Conservation (phyloP, 2,329 filamentous ascomycete species). For the Colletotrichum sp. region DNA sequence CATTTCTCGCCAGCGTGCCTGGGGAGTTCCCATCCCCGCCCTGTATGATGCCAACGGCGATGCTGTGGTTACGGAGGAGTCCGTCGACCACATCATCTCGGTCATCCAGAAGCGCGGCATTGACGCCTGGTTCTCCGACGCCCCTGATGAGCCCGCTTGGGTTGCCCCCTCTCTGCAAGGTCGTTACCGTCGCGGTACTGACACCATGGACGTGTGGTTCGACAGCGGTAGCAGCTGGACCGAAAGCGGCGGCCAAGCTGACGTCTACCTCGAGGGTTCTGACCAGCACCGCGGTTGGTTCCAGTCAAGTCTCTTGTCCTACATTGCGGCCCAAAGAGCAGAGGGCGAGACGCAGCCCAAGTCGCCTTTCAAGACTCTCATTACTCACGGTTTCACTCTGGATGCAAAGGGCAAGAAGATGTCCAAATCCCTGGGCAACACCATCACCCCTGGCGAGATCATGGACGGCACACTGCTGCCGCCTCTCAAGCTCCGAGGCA, state of each 20-base stretch:
- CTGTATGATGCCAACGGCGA: conserved; percentile 77
- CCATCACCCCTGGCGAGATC: conserved; percentile 80
- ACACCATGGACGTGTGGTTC: conserved; percentile 99
- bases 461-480: conserved; percentile 83
- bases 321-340: conserved; percentile 68
- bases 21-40: conserved; percentile 96
- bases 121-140: conserved; percentile 95
- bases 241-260: conserved; percentile 63
- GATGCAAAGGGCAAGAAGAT: conserved; percentile 94
- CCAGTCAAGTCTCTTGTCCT: conserved; percentile 91
- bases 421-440: conserved; percentile 96
- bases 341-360: conserved; percentile 30
- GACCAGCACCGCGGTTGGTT: conserved; percentile 99
- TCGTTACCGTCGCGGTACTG: conserved; percentile 75
- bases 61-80: conserved; percentile 79
- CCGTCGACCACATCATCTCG: conserved; percentile 83
- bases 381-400: conserved; percentile 94
- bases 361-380: conserved; percentile 84
- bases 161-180: conserved; percentile 67
- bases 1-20: conserved; percentile 92
- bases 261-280: conserved; percentile 91
- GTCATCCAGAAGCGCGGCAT: conserved; percentile 79
- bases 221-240: conserved; percentile 97
- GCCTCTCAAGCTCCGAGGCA: conserved; percentile 67
- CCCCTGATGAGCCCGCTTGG: conserved; percentile 78